These are phyloP conservation scores for Tolypocladium endophyticum DNA, from an alignment of 2,329 filamentous ascomycete species.

Conservation along the genomic window DNA sequence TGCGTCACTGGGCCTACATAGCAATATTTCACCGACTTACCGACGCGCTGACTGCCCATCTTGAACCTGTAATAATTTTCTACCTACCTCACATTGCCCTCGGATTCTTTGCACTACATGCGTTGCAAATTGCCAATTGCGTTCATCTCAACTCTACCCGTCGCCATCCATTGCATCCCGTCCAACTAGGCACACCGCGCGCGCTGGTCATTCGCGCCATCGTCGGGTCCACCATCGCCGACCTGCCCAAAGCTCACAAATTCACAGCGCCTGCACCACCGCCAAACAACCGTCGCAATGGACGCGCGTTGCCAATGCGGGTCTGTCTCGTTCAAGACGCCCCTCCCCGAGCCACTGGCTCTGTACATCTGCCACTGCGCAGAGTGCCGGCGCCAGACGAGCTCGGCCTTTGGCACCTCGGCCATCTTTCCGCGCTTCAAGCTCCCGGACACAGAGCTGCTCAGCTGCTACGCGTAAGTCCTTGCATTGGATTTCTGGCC, in stretches of 20 bases:
- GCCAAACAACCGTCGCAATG: slow-evolving; percentile 27
- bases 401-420: slow-evolving; percentile 57
- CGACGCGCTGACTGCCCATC: background rate
- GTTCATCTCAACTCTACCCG: background rate
- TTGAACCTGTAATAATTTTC: background rate
- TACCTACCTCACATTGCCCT: background rate
- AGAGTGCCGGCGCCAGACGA: slow-evolving; percentile 54
- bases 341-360: slow-evolving; percentile 46
- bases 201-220: background rate
- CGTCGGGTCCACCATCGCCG: background rate
- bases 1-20: background rate
- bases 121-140: background rate
- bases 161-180: background rate
- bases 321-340: slow-evolving; percentile 50
- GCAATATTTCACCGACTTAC: background rate
- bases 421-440: slow-evolving; percentile 60
- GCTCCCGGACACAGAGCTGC: slow-evolving; percentile 35
- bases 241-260: background rate
- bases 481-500: background rate
- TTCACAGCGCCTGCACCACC: background rate
- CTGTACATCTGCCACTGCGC: slow-evolving; percentile 63
- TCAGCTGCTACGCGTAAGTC: slow-evolving; percentile 47
- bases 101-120: background rate
- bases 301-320: slow-evolving; percentile 56
- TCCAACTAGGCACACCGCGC: background rate